Evolutionary conservation across 805 yeast species (phyloP).

Genomic region (Wickerhamomyces subpelliculosus): DNA sequence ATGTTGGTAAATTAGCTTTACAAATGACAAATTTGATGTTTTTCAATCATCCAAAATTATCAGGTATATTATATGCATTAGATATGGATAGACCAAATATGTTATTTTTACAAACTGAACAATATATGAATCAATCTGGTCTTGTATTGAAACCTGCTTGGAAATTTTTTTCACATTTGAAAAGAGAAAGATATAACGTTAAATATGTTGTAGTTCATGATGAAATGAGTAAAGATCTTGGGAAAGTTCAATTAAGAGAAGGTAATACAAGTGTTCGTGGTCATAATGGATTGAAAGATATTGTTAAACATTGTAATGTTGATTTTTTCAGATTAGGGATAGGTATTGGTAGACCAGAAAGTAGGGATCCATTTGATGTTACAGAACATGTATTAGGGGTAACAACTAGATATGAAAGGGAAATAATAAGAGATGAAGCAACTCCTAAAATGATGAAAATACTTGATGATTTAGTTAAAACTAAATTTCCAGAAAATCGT

Average conservation of each 20-base stretch:
- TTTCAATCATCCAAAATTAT: constrained; percentile 2
- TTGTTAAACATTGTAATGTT: constrained; percentile 39
- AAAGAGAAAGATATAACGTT: constrained; percentile 24
- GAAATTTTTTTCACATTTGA: constrained; percentile 26
- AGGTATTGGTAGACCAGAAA: constrained; percentile 69
- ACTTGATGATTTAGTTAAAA: no score
- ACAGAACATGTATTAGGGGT: constrained; percentile 58
- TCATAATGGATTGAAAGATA: constrained; percentile 74
- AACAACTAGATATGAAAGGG: constrained; percentile 39
- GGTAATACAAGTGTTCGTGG: constrained; percentile 66
- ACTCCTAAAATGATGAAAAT: constrained; percentile 34
- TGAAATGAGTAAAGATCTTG: constrained; percentile 62
- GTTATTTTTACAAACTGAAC: constrained; percentile 42
- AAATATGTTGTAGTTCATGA: constrained; percentile 65
- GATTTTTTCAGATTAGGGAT: constrained; percentile 60
- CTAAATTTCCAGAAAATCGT: no score
- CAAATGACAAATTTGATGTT: constrained; percentile 22
- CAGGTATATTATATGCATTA: constrained; percentile 12
- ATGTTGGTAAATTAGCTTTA: constrained; percentile 61
- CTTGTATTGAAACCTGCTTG: constrained; percentile 43
- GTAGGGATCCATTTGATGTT: constrained; percentile 34
- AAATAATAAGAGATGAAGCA: constrained; percentile 31
- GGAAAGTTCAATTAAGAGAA: constrained; percentile 55
- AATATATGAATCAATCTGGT: constrained; percentile 71
- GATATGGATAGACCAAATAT: constrained; percentile 23